Percentiles rank a stretch among this genome's conserved stretches.
These are phyloP conservation scores for Myxozyma melibiosi DNA, from an alignment of 805 yeast species.

Conservation along the genomic window DNA sequence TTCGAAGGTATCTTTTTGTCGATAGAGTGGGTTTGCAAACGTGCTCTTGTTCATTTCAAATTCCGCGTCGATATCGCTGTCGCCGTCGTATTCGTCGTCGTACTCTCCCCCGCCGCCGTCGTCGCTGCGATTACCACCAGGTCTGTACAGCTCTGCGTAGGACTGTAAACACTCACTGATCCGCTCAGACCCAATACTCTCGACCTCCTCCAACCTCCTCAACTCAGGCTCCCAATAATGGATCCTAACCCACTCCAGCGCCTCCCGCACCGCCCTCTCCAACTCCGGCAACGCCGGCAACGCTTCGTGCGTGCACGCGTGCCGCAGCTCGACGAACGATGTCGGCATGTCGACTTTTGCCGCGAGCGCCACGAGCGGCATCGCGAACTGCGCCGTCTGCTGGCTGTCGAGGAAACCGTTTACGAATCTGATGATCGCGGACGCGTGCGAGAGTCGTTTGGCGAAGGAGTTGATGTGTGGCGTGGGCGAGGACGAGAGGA, in stretches of 20 bases:
- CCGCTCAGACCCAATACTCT: not conserved
- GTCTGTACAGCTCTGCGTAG: not conserved
- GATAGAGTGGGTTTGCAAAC: slow-evolving; percentile 1
- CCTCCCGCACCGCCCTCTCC: slow-evolving; percentile 59
- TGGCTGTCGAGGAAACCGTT: slow-evolving; percentile 87
- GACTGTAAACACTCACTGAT: not conserved
- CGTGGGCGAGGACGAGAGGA: slow-evolving; percentile 39
- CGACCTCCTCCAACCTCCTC: not conserved
- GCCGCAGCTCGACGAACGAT: slow-evolving; percentile 85
- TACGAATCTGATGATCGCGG: slow-evolving; percentile 54
- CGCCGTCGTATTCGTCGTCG: not conserved
- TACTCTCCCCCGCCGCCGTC: too few relatives aligned
- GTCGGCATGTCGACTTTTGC: slow-evolving; percentile 67
- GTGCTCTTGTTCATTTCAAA: not conserved
- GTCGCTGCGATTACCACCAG: not conserved
- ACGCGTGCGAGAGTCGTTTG: slow-evolving; percentile 54
- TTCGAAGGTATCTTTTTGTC: not conserved
- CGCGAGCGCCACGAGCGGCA: slow-evolving; percentile 78
- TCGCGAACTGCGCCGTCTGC: slow-evolving; percentile 77
- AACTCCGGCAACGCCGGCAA: slow-evolving; percentile 72
- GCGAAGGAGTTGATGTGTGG: slow-evolving; percentile 41
- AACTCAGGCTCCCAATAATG: slow-evolving; percentile 63
- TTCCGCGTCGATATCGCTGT: not conserved
- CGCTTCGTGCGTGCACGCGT: slow-evolving; percentile 85
- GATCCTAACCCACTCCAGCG: slow-evolving; percentile 72